These are phyloP conservation scores for Biscogniauxia mediterranea DNA, from an alignment of 2,329 filamentous ascomycete genomes.

Conservation along the genomic window DNA sequence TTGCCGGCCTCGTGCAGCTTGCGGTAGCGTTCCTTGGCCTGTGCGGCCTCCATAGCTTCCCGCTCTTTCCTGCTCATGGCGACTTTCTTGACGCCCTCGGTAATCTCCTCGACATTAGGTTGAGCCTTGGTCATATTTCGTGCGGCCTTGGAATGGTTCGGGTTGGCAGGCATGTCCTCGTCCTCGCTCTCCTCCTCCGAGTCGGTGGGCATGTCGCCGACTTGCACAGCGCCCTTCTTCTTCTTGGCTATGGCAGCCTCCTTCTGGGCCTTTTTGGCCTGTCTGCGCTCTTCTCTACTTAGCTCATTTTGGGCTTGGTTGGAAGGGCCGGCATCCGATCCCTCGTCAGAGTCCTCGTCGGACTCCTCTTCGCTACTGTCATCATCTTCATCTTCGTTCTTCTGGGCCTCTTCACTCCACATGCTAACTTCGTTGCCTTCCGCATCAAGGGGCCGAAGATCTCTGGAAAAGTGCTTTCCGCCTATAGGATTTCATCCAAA, in stretches of 20 bases:
- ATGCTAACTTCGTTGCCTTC: constrained; percentile 88
- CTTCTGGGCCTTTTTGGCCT: constrained; percentile 86
- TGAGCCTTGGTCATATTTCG: constrained; percentile 55
- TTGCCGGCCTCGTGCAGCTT: constrained; percentile 93
- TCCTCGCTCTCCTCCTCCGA: constrained; percentile 57
- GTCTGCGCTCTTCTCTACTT: constrained; percentile 84
- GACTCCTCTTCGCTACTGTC: constrained; percentile 50
- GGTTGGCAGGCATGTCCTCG: constrained; percentile 77
- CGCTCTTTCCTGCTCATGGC: constrained; percentile 52
- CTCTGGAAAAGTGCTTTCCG: constrained; percentile 91
- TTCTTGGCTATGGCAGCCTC: constrained; percentile 80
- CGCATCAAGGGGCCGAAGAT: constrained; percentile 82
- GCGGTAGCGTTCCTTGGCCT: constrained; percentile 86
- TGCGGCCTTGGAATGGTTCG: constrained; percentile 81
- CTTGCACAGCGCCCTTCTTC: constrained; percentile 68
- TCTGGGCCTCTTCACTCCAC: constrained; percentile 66
- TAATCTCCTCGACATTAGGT: constrained; percentile 46
- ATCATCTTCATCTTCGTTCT: constrained; percentile 50
- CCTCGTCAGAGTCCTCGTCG: constrained; percentile 45
- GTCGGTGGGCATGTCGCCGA: constrained; percentile 81
- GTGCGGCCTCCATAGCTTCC: constrained; percentile 80
- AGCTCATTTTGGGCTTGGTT: constrained; percentile 48
- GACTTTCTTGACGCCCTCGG: constrained; percentile 56
- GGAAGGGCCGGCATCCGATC: constrained; percentile 47
- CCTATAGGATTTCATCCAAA: constrained; percentile 48